Evolutionary conservation across 225 moss, liverwort and hornwort genomes (phyloP).

Genomic region (Physcomitrellopsis africana): DNA sequence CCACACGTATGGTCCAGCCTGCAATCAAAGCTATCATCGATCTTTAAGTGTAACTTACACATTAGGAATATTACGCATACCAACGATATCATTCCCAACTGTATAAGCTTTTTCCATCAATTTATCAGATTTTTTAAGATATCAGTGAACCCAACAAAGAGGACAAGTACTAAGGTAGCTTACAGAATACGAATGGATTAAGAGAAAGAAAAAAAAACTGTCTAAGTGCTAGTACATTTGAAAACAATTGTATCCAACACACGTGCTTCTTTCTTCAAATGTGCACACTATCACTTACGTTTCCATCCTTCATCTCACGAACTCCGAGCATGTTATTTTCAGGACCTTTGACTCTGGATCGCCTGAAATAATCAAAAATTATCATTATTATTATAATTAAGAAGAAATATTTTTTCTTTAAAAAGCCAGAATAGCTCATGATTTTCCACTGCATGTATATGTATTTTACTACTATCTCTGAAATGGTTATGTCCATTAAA

Average conservation of each 20-base stretch:
- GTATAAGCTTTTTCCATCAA: not conserved
- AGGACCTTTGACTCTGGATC: slow-evolving; percentile 56
- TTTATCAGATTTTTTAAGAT: not conserved
- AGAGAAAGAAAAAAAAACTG: not conserved
- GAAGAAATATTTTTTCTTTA: not conserved
- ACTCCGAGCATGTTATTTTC: slow-evolving; percentile 67
- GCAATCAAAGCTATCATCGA: slow-evolving; percentile 24
- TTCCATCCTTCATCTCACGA: slow-evolving; percentile 66
- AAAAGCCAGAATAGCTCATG: no score
- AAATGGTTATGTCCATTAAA: no score
- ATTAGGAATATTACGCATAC: slow-evolving; percentile 9
- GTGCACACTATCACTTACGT: slow-evolving; percentile 37
- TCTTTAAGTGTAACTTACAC: not conserved
- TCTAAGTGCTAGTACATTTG: not conserved
- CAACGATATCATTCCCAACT: slow-evolving; percentile 3
- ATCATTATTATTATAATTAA: not conserved
- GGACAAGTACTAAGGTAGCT: not conserved
- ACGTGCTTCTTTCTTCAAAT: slow-evolving; percentile 1
- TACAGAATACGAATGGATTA: slow-evolving; percentile 9
- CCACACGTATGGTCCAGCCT: slow-evolving; percentile 90
- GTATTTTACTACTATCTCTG: no score
- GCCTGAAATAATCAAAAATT: slow-evolving; percentile 38
- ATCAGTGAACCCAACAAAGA: not conserved
- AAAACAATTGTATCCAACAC: not conserved
- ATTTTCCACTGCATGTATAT: no score